These are phyloP conservation scores for Pyrrhoderma lamaoense DNA, from an alignment of 1,284 basidiomycete species.

Conservation along the genomic window DNA sequence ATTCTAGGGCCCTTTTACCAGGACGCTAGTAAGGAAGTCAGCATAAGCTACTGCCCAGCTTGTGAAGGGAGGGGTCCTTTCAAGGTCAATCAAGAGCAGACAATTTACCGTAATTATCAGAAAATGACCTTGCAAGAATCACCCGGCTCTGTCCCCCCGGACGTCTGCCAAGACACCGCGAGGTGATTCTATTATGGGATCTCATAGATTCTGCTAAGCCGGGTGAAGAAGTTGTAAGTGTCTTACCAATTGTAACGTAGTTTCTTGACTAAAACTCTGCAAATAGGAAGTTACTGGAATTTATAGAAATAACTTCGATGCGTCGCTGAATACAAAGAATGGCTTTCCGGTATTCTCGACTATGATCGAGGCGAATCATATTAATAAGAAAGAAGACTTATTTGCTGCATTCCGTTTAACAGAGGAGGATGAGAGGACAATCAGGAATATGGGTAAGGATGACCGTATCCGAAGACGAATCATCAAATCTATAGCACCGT, in stretches of 20 bases:
- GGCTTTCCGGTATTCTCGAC: constrained; percentile 99
- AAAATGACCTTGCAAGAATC: constrained; percentile 99
- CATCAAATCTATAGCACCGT: constrained; percentile 96
- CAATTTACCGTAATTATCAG: constrained; percentile 98
- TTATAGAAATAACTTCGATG: constrained; percentile 99
- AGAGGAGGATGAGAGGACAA: constrained; percentile 93
- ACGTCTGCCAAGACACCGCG: constrained; percentile 91
- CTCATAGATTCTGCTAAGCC: constrained; percentile 97
- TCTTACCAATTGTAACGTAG: constrained; percentile 18
- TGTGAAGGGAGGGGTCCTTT: constrained; percentile 96
- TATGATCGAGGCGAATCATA: constrained; percentile 94
- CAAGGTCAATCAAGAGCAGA: constrained; percentile 95
- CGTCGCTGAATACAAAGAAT: constrained; percentile 96
- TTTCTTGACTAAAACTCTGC: background rate
- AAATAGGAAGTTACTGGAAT: constrained; percentile 91
- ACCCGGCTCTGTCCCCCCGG: constrained; percentile 98
- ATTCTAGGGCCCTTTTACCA: constrained; percentile 97
- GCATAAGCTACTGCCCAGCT: constrained; percentile 88
- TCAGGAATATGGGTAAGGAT: constrained; percentile 80
- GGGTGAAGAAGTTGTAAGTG: constrained; percentile 90
- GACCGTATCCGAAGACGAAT: constrained; percentile 95
- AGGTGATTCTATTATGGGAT: constrained; percentile 97
- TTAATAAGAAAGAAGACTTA: constrained; percentile 94
- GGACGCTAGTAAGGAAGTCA: constrained; percentile 91
- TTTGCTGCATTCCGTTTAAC: constrained; percentile 95